Evolutionary conservation across 2,329 filamentous ascomycete species (phyloP), one percentile per base, ranked within the genome.

Genomic region (Claviceps sp.): DNA sequence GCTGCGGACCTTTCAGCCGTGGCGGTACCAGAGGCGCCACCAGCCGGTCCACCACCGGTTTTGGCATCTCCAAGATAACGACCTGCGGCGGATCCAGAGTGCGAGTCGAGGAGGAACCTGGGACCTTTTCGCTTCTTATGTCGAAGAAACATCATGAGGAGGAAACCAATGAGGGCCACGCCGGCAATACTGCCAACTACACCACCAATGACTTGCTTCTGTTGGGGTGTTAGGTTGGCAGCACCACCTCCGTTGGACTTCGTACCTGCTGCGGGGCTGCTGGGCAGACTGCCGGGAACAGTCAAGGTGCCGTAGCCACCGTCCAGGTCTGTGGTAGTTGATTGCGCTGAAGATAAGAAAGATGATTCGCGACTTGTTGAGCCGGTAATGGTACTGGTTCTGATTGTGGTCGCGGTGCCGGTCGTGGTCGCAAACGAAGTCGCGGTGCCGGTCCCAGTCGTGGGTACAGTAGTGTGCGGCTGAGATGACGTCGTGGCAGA

Each of bases 161-260:
- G 61, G 4, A 82, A 61, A 4, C 78, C 64, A 48, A 84, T 62
- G 46, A 83, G 67, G 13, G 78, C 79, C 1, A 78, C 63, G 18
- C 79, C 81, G 16, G 80, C 79, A 37, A 84, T 62, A 42, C 76
- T 71, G 22, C 78, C 78, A 18, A 81, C 68, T 1, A 82, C 76
- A 37, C 78, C 73, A 0, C 78, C 78, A 7, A 79, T 76, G 30
- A 82, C 62, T 52, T 66, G 65, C 54, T 67, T 67, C 50, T 69
- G 61, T 48, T 65, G 61, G 1, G 61, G 55, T 2, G 67, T 60
- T 20, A 69, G 57, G 5, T 57, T 56, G 5, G 53, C 53, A 50
- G 54, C 54, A 16, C 59, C 55, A 5, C 59, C 58, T 6, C 26
- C 45, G 7, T 41, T 13, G 45, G 26, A 30, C 26, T 30, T n/a